Percentiles rank a stretch among this genome's conserved stretches.
phyloP scores from a whole-genome alignment of 306 rosid species.

The Quercus ilex region DNA sequence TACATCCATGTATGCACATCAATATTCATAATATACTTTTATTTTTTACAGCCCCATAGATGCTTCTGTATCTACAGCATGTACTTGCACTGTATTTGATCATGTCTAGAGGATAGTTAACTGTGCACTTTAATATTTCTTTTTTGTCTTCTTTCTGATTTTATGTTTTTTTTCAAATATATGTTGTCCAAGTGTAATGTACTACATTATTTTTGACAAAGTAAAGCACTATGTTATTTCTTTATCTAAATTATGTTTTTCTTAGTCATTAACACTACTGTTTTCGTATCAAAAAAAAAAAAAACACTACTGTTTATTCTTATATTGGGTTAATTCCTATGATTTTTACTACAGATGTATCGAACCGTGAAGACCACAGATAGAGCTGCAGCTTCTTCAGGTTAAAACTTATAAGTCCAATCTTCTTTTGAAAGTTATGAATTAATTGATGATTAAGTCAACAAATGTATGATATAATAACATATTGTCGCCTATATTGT shows the following conservation, averaged over 20 bases:
- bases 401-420: slow-evolving; percentile 38
- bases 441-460: neutral
- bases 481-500: neutral
- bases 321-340: neutral
- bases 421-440: neutral
- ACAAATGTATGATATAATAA: neutral
- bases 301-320: neutral
- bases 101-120: slow-evolving; percentile 23
- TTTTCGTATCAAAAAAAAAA: neutral
- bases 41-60: slow-evolving; percentile 25
- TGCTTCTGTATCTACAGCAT: slow-evolving; percentile 41
- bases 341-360: slow-evolving; percentile 67
- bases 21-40: neutral
- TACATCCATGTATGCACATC: slow-evolving; percentile 21
- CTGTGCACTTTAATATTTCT: neutral
- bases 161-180: neutral
- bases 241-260: neutral
- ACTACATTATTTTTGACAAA: neutral
- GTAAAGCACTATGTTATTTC: neutral
- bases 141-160: slow-evolving; percentile 10
- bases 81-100: slow-evolving; percentile 35
- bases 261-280: neutral
- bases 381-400: slow-evolving; percentile 86
- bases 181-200: neutral
- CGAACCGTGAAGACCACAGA: slow-evolving; percentile 96